Base-by-base conservation (phyloP, 2,329 filamentous ascomycete genomes). In the Pseudogymnoascus sp. region DNA sequence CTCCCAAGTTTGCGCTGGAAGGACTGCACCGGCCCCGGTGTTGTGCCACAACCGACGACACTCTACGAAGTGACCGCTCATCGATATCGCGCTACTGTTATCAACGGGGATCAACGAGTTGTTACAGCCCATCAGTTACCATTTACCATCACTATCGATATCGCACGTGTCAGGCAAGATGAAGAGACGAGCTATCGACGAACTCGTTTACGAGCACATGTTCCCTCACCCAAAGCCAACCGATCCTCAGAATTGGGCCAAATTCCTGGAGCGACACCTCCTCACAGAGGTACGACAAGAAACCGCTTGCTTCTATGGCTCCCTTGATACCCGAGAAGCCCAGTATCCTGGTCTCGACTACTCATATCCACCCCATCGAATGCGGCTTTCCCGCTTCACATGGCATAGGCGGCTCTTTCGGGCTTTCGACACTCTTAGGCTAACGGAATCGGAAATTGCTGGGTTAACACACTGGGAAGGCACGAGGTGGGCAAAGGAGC, bases 341-440 rank as follows among this genome's bases (percentile, higher is more conserved):
- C 89, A 89, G 67, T 92, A 92, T 65, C 88, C 88, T 0, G 88
- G 88, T 28, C 81, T 92, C 60, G 88, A 92, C 76, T 92, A 92
- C 76, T 84, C 81, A 62, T 78, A 89, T 69, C 76, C 74, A 21
- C 86, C 85, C 6, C 88, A 92, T 72, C 85, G 88, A 64, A 84
- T 88, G 71, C 86, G 89, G n/a, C 82, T 92, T 7, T 82, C 84
- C 66, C 85, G 88, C 62, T 92, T 87, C 77, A 82, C 80, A 13
- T 90, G 89, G 82, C 88, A 92, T 72, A 80, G 83, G 63, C 82
- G 85, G 61, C 80, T 92, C 10, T 92, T 92, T 72, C 82, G 84
- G 38, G 86, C 88, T 26, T 90, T 92, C 67, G 86, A 91, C 72
- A 75, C 73, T 23, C 78, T 92, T 21, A 79, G 79, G 41, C 77